Evolutionary conservation across 805 yeast species (phyloP), one percentile per base, ranked within the genome.

Genomic region (Suhomyces tanzawaensis): DNA sequence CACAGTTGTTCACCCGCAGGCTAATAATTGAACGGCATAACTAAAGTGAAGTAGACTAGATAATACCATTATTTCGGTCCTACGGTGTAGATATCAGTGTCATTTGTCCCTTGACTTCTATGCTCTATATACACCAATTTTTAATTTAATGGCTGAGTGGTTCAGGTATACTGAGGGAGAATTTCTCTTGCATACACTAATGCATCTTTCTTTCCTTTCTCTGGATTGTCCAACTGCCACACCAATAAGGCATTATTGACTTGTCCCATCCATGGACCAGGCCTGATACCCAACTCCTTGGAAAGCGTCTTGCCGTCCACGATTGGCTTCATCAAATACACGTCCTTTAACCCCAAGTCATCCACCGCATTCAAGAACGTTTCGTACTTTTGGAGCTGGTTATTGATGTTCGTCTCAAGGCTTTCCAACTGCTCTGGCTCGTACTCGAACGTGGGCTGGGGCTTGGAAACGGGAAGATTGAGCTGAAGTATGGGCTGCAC

Each of bases 241-340:
- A 70, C 59, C 22, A 87, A 57, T 4, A 85, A 70, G 31, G 71
- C 59, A 5, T 77, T 77, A 41, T 78, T 72, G 7, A 81, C 60
- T 7, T 60, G 60, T 7, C 77, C 69, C 74, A 91, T 70, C 96
- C 97, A 89, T 4, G 90, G 89, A 0, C 99, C 99, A 0, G 91
- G 86, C 52, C 82, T 84, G 39, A 68, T 65, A 16, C 70, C 62
- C 19, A 85, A 58, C 15, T 67, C 58, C 29, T 66, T 60, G 36
- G 74, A 64, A 31, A 91, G 58, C 31, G 76, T 74, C 48, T 85
- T 87, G 12, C 99, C 95, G 58, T 86, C 88, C 9, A 90, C 59
- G 5, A 86, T 46, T 1, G 91, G 85, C 51, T 78, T 84, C 40
- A 83, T 42, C 0, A 51, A 55, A 51, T 77, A 70, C 0, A 74